These are phyloP conservation scores for Vanrija humicola DNA, from an alignment of 1,284 basidiomycete species.

Conservation along the genomic window DNA sequence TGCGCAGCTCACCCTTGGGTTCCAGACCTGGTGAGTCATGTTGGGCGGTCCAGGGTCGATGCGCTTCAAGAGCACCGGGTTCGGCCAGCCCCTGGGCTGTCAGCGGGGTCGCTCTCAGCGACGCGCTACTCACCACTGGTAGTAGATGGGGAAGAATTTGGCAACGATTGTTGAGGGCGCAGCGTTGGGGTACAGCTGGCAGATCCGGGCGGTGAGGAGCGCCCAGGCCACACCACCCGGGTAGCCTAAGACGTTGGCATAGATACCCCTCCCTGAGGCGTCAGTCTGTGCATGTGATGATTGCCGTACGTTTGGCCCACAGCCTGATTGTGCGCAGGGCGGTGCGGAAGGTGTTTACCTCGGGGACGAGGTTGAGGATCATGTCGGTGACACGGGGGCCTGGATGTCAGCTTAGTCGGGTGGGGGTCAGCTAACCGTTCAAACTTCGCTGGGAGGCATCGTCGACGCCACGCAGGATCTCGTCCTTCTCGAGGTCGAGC, in stretches of 20 bases:
- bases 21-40: conserved; percentile 92
- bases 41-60: conserved; percentile 83
- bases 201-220: conserved; percentile 95
- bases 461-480: conserved; percentile 86
- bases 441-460: conserved; percentile 92
- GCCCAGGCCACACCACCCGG: conserved; percentile 99
- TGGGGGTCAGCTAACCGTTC: conserved; percentile 61
- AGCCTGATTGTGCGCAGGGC: conserved; percentile 93
- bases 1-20: conserved; percentile 69
- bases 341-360: conserved; percentile 90
- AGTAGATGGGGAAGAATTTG: conserved; percentile 94
- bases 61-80: conserved; percentile 91
- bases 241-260: conserved; percentile 97
- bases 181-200: conserved; percentile 95
- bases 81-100: conserved; percentile 80
- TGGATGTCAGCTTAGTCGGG: conserved; percentile 49
- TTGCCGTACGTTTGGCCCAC: conserved; percentile 84
- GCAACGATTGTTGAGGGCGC: conserved; percentile 92
- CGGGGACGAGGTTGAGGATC: conserved; percentile 90
- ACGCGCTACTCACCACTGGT: conserved; percentile 70
- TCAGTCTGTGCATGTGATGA: conserved; percentile 1
- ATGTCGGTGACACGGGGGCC: conserved; percentile 95
- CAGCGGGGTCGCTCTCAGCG: conserved; percentile 5
- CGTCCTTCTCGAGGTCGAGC: conserved; percentile 83
- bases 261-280: conserved; percentile 78